A percentile compares a stretch with the other conserved stretches of the same genome.
Conservation (phyloP, 1,139 yeast species). For the Yamadazyma dushanensis region DNA sequence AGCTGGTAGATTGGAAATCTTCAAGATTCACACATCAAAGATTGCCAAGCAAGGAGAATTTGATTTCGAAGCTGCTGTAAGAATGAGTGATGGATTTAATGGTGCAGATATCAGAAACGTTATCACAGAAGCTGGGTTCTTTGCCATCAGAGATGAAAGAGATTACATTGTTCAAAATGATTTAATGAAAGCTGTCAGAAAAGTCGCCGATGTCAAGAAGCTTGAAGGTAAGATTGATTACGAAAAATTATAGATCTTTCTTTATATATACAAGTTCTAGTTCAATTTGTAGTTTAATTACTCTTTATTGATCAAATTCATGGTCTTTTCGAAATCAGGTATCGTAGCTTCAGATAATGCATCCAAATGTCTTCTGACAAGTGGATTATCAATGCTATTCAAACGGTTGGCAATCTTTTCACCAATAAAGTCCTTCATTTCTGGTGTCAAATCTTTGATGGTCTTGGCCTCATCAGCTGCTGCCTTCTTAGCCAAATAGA, state of each 20-base stretch:
- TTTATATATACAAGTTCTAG: constrained; percentile 11
- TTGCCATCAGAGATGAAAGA: constrained; percentile 96
- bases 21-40: constrained; percentile 87
- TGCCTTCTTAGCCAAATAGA: constrained; percentile 56
- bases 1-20: constrained; percentile 90
- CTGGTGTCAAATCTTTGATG: constrained; percentile 57
- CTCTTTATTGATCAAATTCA: constrained; percentile 9
- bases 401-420: constrained; percentile 59
- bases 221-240: constrained; percentile 95
- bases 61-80: constrained; percentile 95
- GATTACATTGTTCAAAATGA: constrained; percentile 93
- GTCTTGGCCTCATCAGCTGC: constrained; percentile 21
- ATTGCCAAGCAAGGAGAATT: constrained; percentile 93
- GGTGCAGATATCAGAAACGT: constrained; percentile 99
- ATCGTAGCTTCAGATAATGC: constrained; percentile 30
- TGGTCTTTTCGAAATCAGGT: constrained; percentile 35
- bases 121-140: constrained; percentile 98
- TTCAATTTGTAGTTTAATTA: constrained; percentile 11
- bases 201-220: constrained; percentile 95
- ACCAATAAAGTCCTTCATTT: constrained; percentile 71
- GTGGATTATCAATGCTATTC: constrained; percentile 41
- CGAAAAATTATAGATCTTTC: constrained; percentile 62
- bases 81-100: constrained; percentile 98
- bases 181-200: constrained; percentile 96
- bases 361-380: constrained; percentile 41